phyloP scores from a whole-genome alignment of 1,284 basidiomycete genomes.

The Stygiomarasmius scandens region DNA sequence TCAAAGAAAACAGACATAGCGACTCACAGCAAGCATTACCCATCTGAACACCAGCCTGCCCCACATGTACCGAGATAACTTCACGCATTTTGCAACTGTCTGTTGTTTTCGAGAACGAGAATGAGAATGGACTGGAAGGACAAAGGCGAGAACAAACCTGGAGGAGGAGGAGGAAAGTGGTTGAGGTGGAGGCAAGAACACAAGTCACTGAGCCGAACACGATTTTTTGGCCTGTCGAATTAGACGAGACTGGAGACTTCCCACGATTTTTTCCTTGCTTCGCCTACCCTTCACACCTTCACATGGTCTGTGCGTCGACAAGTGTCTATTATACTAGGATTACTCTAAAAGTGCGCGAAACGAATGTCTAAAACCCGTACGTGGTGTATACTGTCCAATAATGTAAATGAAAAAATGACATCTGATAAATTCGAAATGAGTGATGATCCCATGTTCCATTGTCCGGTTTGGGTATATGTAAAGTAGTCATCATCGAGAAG shows the following conservation, averaged over 20 bases:
- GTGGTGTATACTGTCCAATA: not conserved
- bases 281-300: constrained; percentile 3
- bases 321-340: not conserved
- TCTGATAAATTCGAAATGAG: not conserved
- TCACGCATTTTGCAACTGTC: constrained; percentile 64
- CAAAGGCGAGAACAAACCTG: not conserved
- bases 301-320: constrained; percentile 12
- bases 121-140: not conserved
- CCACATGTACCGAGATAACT: constrained; percentile 95
- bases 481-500: not conserved
- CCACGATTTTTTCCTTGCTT: constrained; percentile 4
- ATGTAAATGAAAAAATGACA: not conserved
- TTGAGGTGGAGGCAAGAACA: not conserved
- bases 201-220: not conserved
- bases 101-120: not conserved
- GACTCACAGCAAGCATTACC: constrained; percentile 93
- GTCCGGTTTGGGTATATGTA: not conserved
- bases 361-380: not conserved
- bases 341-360: not conserved
- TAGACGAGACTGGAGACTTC: not conserved
- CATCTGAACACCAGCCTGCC: constrained; percentile 96
- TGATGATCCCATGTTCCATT: not conserved
- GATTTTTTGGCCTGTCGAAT: not conserved
- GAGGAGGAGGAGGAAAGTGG: not conserved
- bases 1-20: constrained; percentile 19